These are phyloP conservation scores for Apiospora rasikravindrae DNA, from an alignment of 2,329 filamentous ascomycete species.

Conservation along the genomic window DNA sequence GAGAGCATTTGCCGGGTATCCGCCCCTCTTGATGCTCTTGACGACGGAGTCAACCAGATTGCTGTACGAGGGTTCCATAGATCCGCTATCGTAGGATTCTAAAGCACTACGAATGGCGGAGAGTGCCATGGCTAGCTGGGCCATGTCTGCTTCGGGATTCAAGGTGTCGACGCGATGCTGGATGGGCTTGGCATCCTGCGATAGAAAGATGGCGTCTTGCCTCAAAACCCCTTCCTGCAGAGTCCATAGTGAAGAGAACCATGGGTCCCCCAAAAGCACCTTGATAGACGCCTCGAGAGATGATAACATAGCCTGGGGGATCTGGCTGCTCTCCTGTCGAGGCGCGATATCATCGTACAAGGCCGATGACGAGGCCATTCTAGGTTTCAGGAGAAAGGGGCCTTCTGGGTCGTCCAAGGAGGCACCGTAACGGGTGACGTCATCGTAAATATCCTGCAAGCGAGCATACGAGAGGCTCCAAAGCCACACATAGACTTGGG, in stretches of 20 bases:
- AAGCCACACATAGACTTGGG: slow-evolving; percentile 20
- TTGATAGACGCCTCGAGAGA: slow-evolving; percentile 4
- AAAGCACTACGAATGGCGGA: not conserved
- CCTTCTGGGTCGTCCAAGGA: too few relatives aligned
- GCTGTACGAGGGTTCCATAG: not conserved
- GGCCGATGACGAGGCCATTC: too few relatives aligned
- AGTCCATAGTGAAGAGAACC: slow-evolving; percentile 23
- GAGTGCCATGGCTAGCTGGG: not conserved
- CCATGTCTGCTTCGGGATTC: not conserved
- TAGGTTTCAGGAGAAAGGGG: too few relatives aligned
- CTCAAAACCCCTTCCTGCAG: slow-evolving; percentile 19
- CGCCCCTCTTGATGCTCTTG: not conserved
- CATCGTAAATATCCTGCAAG: not conserved
- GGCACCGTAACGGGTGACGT: slow-evolving; percentile 10
- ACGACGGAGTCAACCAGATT: not conserved
- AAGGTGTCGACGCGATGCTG: slow-evolving; percentile 10
- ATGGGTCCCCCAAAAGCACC: not conserved
- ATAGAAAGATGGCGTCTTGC: slow-evolving; percentile 19
- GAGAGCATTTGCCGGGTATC: not conserved
- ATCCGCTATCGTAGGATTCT: not conserved
- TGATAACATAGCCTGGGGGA: not conserved
- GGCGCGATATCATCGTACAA: too few relatives aligned
- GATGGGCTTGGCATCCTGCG: slow-evolving; percentile 2
- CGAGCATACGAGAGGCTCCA: not conserved
- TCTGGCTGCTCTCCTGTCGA: too few relatives aligned